Evolutionary conservation across 352 stramenopile species (phyloP).

Genomic region (Globisporangium emineosum): DNA sequence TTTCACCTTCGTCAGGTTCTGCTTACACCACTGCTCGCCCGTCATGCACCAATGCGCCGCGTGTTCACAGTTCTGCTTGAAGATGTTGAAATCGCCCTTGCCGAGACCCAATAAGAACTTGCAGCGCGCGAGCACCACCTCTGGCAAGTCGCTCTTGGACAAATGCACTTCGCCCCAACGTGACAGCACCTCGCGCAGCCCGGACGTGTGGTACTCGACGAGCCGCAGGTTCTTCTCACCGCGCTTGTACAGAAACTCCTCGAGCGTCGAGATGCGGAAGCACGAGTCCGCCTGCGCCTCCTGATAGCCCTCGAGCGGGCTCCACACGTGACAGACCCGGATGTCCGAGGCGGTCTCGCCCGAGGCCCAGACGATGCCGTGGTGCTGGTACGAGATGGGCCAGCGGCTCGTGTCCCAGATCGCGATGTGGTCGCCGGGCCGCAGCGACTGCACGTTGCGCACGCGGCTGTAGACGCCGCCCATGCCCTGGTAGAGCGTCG

Average conservation of each 20-base stretch:
- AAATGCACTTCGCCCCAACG: slow-evolving; percentile 85
- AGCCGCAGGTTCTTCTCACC: slow-evolving; percentile 61
- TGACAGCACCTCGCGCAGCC: slow-evolving; percentile 70
- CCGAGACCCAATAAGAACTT: slow-evolving; percentile 80
- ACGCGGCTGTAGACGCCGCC: slow-evolving; percentile 81
- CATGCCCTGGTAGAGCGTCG: slow-evolving; percentile 30
- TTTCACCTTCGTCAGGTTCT: slow-evolving; percentile 70
- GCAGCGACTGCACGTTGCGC: slow-evolving; percentile 64
- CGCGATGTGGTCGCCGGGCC: slow-evolving; percentile 77
- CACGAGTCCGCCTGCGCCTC: slow-evolving; percentile 83
- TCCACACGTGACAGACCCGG: slow-evolving; percentile 84
- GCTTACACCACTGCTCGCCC: slow-evolving; percentile 87
- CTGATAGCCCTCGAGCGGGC: slow-evolving; percentile 63
- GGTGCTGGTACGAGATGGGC: slow-evolving; percentile 84
- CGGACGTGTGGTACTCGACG: slow-evolving; percentile 85
- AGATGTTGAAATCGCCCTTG: slow-evolving; percentile 84
- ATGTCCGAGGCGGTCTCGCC: slow-evolving; percentile 59
- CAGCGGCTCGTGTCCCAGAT: slow-evolving; percentile 87
- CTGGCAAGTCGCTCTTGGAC: slow-evolving; percentile 75
- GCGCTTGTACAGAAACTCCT: slow-evolving; percentile 76
- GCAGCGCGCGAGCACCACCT: slow-evolving; percentile 79
- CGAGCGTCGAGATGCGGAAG: slow-evolving; percentile 83
- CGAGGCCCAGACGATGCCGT: slow-evolving; percentile 84
- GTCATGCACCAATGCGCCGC: slow-evolving; percentile 88
- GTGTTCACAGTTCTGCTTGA: slow-evolving; percentile 87